Base-by-base conservation (phyloP, 164 flowering plant genomes). In the Amborella trichopoda region DNA sequence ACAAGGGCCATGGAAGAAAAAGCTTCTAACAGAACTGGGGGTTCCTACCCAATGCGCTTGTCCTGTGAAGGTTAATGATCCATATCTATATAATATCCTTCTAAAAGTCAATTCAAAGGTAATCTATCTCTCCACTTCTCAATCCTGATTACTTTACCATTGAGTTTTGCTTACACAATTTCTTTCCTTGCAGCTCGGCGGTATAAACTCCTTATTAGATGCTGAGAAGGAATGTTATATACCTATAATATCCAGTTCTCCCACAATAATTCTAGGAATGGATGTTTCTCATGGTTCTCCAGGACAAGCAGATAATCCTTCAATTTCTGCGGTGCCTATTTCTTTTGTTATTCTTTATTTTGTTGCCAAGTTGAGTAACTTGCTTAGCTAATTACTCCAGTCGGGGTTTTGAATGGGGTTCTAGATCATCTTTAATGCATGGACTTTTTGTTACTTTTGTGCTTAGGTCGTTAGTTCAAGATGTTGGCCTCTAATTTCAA, bases 221-320 rank as follows among this genome's bases (percentile, higher is more conserved):
- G 53, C 72, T 28, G 98, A 90, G 49, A 61, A 24, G 6, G 27
- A 74, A 3, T 69, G 70, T 6, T 41, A 66, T 1, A 71, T 78
- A 1, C 94, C 97, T 5, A 0, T 72, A 20, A 64, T 83, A 26
- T 81, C 89, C 0, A 71, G 69, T 40, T 38, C 50, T 18, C 98
- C 98, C 2, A 77, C 98, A 0, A 50, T 90, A 13, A 78, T 90
- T 23, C 58, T 91, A 57, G 98, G 98, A 1, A 91, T 91, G 96
- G 96, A 87, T 68, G 98, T 91, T 0, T 91, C 96, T 0, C 94
- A 91, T 72, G 98, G 96, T 18, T 83, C 94, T 21, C 94, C 96
- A 30, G 93, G 96, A 23, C 95, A 74, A 16, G 69, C 96, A 26
- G 95, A 81, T 56, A 56, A 78, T 5, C 98, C 98, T 23, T 86